Evolutionary conservation across 2,329 filamentous ascomycete genomes (phyloP).

Genomic region (Colletotrichum sp.): DNA sequence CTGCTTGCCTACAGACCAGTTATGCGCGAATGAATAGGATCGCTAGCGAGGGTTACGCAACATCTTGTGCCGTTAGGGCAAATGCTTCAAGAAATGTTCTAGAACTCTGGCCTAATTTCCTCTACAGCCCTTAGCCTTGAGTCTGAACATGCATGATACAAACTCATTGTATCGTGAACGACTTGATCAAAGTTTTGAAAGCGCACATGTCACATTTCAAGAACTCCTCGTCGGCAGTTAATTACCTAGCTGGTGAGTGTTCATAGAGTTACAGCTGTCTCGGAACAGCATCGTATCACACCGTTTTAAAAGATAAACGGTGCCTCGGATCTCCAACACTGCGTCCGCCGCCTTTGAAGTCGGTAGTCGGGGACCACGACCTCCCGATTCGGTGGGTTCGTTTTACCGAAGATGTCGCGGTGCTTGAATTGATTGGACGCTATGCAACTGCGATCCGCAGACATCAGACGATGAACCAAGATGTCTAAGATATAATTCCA

Average conservation of each 20-base stretch:
- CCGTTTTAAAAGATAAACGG: fast-evolving
- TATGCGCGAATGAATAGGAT: not conserved
- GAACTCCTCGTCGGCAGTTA: not conserved
- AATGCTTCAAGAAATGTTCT: not conserved
- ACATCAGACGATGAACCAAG: not conserved
- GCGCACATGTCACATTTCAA: fast-evolving
- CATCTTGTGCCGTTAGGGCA: not conserved
- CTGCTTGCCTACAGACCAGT: not conserved
- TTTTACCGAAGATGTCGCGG: not conserved
- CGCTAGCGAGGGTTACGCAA: not conserved
- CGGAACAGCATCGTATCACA: not conserved
- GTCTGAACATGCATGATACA: not conserved
- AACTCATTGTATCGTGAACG: not conserved
- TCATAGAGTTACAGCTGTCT: not conserved
- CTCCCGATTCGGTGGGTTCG: not conserved
- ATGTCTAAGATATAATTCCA: not conserved
- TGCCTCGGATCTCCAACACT: not conserved
- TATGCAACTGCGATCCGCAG: not conserved
- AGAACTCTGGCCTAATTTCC: not conserved
- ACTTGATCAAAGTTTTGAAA: not conserved
- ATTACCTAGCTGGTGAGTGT: not conserved
- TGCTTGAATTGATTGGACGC: not conserved
- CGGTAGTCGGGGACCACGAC: not conserved
- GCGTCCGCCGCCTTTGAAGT: not conserved
- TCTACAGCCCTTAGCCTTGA: not conserved